Conservation (phyloP, 306 rosid genomes). For the Cercis canadensis region DNA sequence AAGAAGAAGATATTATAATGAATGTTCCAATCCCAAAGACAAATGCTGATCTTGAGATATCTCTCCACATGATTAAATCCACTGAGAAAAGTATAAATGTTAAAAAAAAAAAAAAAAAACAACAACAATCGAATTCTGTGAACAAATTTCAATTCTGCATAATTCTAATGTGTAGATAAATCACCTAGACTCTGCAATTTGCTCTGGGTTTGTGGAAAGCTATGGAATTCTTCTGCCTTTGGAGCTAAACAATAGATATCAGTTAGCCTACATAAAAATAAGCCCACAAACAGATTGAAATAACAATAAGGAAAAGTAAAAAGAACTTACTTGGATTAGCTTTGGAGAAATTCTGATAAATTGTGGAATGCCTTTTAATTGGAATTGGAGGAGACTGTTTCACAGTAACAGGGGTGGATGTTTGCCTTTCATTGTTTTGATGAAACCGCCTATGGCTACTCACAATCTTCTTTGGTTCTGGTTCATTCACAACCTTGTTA, state of each 20-base stretch:
- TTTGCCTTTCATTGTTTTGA: slow-evolving; percentile 31
- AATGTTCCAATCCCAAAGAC: slow-evolving; percentile 80
- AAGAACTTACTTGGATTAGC: slow-evolving; percentile 48
- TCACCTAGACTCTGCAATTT: slow-evolving; percentile 86
- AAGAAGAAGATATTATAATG: slow-evolving; percentile 67
- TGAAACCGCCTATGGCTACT: slow-evolving; percentile 38
- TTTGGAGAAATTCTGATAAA: slow-evolving; percentile 45
- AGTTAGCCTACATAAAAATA: slow-evolving; percentile 15
- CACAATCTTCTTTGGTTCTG: slow-evolving; percentile 16
- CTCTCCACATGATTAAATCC: slow-evolving; percentile 93
- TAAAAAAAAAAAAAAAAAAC: not conserved
- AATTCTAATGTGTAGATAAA: slow-evolving; percentile 29
- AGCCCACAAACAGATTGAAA: slow-evolving; percentile 15
- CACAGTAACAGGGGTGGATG: slow-evolving; percentile 39
- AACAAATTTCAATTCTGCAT: not conserved
- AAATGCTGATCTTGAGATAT: slow-evolving; percentile 79
- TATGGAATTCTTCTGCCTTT: slow-evolving; percentile 43
- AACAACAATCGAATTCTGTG: not conserved
- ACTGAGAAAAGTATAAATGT: slow-evolving; percentile 47
- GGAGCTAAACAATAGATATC: slow-evolving; percentile 38
- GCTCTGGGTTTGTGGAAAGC: slow-evolving; percentile 69
- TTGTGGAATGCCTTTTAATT: slow-evolving; percentile 44
- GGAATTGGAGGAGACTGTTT: slow-evolving; percentile 55
- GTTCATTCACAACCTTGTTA: slow-evolving; percentile 39
- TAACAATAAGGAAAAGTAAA: not conserved